These are phyloP conservation scores for Corynespora cassiicola DNA, from an alignment of 2,329 filamentous ascomycete genomes.

Conservation along the genomic window DNA sequence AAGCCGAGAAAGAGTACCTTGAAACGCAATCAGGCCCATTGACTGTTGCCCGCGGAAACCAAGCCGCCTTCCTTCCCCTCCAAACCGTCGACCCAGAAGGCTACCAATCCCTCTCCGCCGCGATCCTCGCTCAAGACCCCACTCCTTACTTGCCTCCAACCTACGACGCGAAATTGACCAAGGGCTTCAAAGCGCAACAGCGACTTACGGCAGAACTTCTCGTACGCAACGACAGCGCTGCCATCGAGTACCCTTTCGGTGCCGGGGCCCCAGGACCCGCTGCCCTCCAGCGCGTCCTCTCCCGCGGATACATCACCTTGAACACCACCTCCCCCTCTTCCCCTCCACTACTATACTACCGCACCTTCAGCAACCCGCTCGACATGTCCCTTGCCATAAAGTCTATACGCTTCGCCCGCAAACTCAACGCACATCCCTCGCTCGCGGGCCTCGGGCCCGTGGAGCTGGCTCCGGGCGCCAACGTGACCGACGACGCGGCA, in stretches of 20 bases:
- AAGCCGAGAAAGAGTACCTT: conserved; percentile 24
- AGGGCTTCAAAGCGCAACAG: conserved; percentile 23
- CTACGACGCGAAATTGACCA: conserved; percentile 8
- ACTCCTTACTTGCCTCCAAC: conserved; percentile 16
- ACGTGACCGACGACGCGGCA: conserved; percentile 20
- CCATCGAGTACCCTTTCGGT: conserved; percentile 27
- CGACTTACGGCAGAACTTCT: conserved; percentile 23
- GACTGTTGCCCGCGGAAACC: conserved; percentile 19
- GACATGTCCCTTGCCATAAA: conserved; percentile 34
- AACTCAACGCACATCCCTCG: conserved; percentile 12
- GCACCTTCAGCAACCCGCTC: conserved; percentile 35
- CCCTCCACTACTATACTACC: conserved; percentile 34
- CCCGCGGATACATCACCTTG: conserved; percentile 42
- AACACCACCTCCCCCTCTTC: conserved; percentile 32
- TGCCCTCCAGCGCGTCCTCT: conserved; percentile 28
- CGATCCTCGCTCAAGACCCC: conserved; percentile 14
- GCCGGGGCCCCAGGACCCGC: conserved; percentile 13
- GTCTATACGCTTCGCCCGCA: conserved; percentile 32
- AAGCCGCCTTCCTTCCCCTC: conserved; percentile 18
- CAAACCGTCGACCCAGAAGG: conserved; percentile 8
- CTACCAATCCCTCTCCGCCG: conserved; percentile 10
- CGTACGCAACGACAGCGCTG: conserved; percentile 21
- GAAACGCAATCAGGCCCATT: conserved; percentile 24
- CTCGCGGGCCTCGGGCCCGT: conserved; percentile 17
- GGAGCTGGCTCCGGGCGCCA: conserved; percentile 21